These are phyloP conservation scores for Kwoniella dendrophila DNA, from an alignment of 768 basidiomycete species.

Conservation along the genomic window DNA sequence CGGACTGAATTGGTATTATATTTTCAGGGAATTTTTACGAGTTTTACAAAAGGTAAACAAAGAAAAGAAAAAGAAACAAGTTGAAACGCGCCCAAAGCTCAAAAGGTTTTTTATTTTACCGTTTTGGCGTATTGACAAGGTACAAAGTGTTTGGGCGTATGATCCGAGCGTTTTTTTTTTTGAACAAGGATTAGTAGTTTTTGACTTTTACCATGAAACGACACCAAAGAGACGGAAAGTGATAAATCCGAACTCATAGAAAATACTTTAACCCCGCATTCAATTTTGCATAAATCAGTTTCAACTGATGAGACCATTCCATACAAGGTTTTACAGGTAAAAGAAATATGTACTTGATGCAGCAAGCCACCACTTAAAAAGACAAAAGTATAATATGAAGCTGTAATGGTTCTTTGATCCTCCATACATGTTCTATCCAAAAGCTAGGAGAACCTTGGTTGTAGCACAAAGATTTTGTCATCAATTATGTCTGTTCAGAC, in stretches of 20 bases:
- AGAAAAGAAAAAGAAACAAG: neutral
- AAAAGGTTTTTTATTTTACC: too few relatives aligned
- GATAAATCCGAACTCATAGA: neutral
- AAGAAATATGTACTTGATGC: neutral
- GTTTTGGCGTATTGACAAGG: too few relatives aligned
- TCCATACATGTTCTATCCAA: too few relatives aligned
- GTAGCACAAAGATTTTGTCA: too few relatives aligned
- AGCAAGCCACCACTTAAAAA: slow-evolving; percentile 2
- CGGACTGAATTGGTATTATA: neutral
- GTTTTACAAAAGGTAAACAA: neutral
- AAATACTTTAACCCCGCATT: neutral
- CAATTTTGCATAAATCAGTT: too few relatives aligned
- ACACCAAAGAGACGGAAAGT: neutral
- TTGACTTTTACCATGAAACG: neutral
- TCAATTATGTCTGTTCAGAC: too few relatives aligned
- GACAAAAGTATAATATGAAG: neutral
- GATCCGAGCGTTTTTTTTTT: too few relatives aligned
- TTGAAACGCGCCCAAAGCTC: too few relatives aligned
- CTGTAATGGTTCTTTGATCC: neutral
- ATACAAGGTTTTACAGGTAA: too few relatives aligned
- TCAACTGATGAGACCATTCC: neutral
- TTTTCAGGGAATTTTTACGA: neutral
- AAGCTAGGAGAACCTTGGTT: neutral
- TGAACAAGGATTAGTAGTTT: too few relatives aligned
- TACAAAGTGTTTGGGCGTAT: too few relatives aligned